These are phyloP conservation scores for Chrysopogon serrulatus DNA, from an alignment of 176 grass and related monocot species.

Conservation along the genomic window DNA sequence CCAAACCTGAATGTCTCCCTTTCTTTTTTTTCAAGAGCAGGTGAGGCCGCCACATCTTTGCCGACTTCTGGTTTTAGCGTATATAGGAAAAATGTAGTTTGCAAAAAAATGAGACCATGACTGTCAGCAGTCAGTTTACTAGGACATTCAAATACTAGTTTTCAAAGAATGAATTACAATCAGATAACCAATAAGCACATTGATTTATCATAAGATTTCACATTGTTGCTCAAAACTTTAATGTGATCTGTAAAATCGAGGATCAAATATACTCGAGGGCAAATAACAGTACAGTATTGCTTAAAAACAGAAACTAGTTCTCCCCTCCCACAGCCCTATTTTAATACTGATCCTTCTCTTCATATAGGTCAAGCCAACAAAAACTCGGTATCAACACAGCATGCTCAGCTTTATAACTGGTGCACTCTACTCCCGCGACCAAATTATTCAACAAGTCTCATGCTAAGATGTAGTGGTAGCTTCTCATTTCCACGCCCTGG, in stretches of 20 bases:
- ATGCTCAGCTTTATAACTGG: slow-evolving; percentile 21
- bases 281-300: slow-evolving; percentile 14
- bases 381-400: slow-evolving; percentile 31
- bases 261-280: background rate
- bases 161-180: background rate
- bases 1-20: too few relatives aligned
- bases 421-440: background rate
- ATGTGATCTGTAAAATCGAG: slow-evolving; percentile 5
- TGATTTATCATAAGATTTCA: background rate
- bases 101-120: background rate
- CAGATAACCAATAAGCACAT: too few relatives aligned
- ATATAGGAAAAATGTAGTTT: too few relatives aligned
- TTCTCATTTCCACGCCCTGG: background rate
- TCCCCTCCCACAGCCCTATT: background rate
- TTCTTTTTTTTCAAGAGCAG: too few relatives aligned
- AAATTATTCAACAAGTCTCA: slow-evolving; percentile 24
- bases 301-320: slow-evolving; percentile 25
- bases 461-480: background rate
- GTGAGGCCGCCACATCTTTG: too few relatives aligned
- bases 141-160: background rate
- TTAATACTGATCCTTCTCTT: background rate
- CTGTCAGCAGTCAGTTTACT: too few relatives aligned
- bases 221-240: background rate
- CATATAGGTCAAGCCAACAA: slow-evolving; percentile 27
- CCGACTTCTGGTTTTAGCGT: too few relatives aligned